A percentile compares a stretch with the other conserved stretches of the same genome.
Evolutionary conservation across 768 basidiomycete genomes (phyloP).

Genomic region (Podaxis carcinomalis): DNA sequence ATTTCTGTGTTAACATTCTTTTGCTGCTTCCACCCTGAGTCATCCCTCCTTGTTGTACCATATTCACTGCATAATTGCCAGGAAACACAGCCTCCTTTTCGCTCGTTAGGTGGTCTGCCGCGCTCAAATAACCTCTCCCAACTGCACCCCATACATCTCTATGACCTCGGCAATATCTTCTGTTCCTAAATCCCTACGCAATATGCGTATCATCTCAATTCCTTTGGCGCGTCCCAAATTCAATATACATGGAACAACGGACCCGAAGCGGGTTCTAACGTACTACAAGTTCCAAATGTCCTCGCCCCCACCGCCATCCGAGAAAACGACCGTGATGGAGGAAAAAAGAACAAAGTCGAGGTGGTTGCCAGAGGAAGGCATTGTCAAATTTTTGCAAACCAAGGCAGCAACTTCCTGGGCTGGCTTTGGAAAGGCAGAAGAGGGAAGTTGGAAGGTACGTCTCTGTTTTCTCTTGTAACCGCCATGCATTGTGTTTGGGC

Average conservation of each 20-base stretch:
- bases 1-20: background rate
- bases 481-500: background rate
- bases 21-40: background rate
- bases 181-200: constrained; percentile 23
- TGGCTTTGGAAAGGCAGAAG: constrained; percentile 62
- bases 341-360: constrained; percentile 19
- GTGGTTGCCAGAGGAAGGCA: constrained; percentile 38
- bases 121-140: background rate
- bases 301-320: constrained; percentile 14
- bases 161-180: constrained; percentile 9
- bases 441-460: constrained; percentile 66
- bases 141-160: too few relatives aligned
- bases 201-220: constrained; percentile 43
- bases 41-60: background rate
- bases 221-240: constrained; percentile 36
- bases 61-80: background rate
- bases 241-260: constrained; percentile 5
- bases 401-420: constrained; percentile 62
- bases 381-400: constrained; percentile 41
- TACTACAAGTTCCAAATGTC: constrained; percentile 44
- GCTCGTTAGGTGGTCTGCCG: background rate
- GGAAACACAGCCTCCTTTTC: background rate
- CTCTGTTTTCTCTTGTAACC: background rate
- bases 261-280: constrained; percentile 25
- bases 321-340: constrained; percentile 3